Base-by-base conservation (phyloP, 1,284 basidiomycete genomes). In the Uromyces viciae-fabae region DNA sequence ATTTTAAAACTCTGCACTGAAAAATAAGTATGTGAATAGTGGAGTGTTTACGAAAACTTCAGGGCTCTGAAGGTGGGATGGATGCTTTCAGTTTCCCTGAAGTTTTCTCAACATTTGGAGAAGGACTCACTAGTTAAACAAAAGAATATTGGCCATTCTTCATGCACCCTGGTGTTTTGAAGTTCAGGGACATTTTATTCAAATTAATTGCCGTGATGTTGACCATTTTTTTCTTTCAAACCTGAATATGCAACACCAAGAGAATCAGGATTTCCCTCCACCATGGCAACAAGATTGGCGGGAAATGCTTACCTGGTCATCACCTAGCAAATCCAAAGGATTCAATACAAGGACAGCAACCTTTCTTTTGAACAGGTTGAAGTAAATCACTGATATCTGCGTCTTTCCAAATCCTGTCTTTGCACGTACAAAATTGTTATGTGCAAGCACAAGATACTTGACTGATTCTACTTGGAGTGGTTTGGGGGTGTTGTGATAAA, bases 101-200 rank as follows among this genome's bases (percentile, higher is more conserved):
- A 5, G 22, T 25, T 19, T n/a, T n/a, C n/a, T n/a, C 9, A 38
- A 5, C 9, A 19, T 33, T 15, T 64, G 60, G 60, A 22, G 22
- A 38, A 19, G n/a, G n/a, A 60, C 60, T 38, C 3, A 73, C 71
- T 46, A 73, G 25, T 25, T 73, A 73, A 52, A 73, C 71, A 73
- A 73, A 73, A 36, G 36, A 36, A 17, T 31, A 73, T 25, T n/a
- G 17, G 14, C 71, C 71, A 4, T 36, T 54, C 7, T 33, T 14
- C 22, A 73, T 73, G 17, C 25, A 19, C n/a, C 36, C 14, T 14
- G 54, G n/a, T 22, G 28, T 42, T 17, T 28, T 49, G 8, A 33
- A 9, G 17, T n/a, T 73, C 8, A 56, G 14, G 17, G 28, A 49
- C 52, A 52, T 56, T 19, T 49, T 56, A 11, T 52, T 73, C n/a